Evolutionary conservation across 192 early-diverging fungal genomes (phyloP).

Genomic region (Rhizophagus clarus): DNA sequence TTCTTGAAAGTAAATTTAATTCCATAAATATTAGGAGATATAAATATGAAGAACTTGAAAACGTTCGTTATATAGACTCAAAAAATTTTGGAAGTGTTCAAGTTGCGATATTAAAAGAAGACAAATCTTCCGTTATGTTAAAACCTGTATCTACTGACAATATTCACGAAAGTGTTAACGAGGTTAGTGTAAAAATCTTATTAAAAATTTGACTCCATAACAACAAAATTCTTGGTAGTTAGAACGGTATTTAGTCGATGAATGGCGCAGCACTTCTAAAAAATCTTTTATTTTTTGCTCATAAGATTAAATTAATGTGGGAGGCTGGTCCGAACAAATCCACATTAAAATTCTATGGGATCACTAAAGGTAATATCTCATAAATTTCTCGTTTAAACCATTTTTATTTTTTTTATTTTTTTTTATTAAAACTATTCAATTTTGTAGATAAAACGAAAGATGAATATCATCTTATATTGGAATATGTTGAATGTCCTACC

Average conservation of each 20-base stretch:
- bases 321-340: background rate
- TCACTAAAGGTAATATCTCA: background rate
- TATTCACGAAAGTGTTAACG: background rate
- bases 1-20: background rate
- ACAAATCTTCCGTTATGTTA: background rate
- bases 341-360: background rate
- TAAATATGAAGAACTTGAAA: background rate
- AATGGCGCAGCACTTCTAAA: background rate
- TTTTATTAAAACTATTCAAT: background rate
- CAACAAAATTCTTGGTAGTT: no score
- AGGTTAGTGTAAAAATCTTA: background rate
- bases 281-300: background rate
- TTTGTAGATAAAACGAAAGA: background rate
- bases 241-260: no score
- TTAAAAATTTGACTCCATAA: no score
- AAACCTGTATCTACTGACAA: background rate
- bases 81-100: background rate
- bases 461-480: background rate
- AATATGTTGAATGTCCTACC: background rate
- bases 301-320: background rate
- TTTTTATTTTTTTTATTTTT: no score
- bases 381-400: background rate
- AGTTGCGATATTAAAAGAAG: background rate
- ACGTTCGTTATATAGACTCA: background rate
- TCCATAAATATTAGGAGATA: background rate